phyloP scores from a whole-genome alignment of 176 grass and related monocot species.

The Bromus sterilis region DNA sequence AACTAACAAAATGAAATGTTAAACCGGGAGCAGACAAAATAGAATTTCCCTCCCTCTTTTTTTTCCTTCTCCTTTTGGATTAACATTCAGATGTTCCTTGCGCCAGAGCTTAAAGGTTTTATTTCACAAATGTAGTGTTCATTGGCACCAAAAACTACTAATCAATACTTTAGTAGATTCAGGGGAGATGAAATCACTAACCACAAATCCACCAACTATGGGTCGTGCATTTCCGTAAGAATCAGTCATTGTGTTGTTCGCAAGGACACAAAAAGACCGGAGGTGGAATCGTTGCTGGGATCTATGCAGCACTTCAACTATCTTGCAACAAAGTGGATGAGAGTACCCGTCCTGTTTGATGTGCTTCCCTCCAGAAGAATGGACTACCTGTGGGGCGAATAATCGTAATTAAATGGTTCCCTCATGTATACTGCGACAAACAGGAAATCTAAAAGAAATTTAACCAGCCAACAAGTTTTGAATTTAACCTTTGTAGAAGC shows the following conservation, averaged over 20 bases:
- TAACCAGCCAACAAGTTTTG: not conserved
- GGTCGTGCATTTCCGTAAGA: constrained; percentile 54
- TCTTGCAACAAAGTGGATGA: constrained; percentile 69
- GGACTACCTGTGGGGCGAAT: constrained; percentile 26
- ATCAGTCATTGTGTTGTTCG: constrained; percentile 63
- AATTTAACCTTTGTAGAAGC: constrained; percentile 53
- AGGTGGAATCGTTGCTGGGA: constrained; percentile 59
- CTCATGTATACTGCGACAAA: not conserved
- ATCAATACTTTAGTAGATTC: constrained; percentile 10
- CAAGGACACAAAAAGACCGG: constrained; percentile 57
- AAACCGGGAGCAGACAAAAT: not conserved
- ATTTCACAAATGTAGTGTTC: not conserved
- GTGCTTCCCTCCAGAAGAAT: constrained; percentile 26
- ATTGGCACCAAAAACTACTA: not conserved
- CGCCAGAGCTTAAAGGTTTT: not conserved
- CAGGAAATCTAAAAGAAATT: constrained; percentile 2
- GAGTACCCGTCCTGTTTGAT: constrained; percentile 57
- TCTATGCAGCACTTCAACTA: constrained; percentile 55
- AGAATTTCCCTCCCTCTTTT: not conserved
- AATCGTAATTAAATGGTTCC: constrained; percentile 3
- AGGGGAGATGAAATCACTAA: constrained; percentile 28
- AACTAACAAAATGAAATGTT: not conserved
- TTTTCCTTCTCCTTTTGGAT: not conserved
- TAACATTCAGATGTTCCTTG: constrained; percentile 1
- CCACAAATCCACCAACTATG: constrained; percentile 67